Evolutionary conservation across 163 green algal species (phyloP), one percentile per base, ranked within the genome.

Genomic region (Chlamydomonas reinhardtii): DNA sequence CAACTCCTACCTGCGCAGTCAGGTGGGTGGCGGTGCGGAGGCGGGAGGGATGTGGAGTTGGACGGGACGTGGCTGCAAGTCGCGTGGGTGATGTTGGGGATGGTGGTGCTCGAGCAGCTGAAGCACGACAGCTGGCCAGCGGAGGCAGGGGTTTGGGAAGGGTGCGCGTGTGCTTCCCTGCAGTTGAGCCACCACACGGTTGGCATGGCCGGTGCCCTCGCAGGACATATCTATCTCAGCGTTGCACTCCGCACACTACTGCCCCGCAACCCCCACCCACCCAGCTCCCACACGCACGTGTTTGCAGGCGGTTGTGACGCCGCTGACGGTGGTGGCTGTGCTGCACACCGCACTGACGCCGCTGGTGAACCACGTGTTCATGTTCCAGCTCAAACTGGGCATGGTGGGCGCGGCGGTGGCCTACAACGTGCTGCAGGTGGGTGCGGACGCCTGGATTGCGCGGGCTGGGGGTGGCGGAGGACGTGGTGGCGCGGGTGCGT

Each of bases 281-380:
- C 17, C 48, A 12, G 14, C 48, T 20, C 48, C 2, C 48, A 54
- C 48, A 17, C 48, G 14, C 48, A 56, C 48, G 14, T 11, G 48
- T 19, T 56, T 5, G 2, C 74, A 89, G 83, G 83, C 72, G n/a
- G 85, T 90, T 31, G 77, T 86, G 43, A 25, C 35, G 29, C 85
- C 85, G 2, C 72, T 83, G 48, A 86, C 85, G 11, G n/a, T 87
- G 59, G 77, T 84, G 31, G 32, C 71, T 0, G 32, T 20, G 9
- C n/a, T 66, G 25, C 74, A 48, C 61, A 80, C 81, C 3, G 31
- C 59, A 2, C 25, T 82, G 54, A 87, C 85, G 8, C 70, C 77
- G 29, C 61, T 82, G 68, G 32, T 90, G 24, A 90, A 90, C 77
- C 72, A 86, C 61, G 6, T 90, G 16, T 87, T 86, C 61, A 90